phyloP scores from a whole-genome alignment of 805 yeast species.

The Candida broadrunensis region DNA sequence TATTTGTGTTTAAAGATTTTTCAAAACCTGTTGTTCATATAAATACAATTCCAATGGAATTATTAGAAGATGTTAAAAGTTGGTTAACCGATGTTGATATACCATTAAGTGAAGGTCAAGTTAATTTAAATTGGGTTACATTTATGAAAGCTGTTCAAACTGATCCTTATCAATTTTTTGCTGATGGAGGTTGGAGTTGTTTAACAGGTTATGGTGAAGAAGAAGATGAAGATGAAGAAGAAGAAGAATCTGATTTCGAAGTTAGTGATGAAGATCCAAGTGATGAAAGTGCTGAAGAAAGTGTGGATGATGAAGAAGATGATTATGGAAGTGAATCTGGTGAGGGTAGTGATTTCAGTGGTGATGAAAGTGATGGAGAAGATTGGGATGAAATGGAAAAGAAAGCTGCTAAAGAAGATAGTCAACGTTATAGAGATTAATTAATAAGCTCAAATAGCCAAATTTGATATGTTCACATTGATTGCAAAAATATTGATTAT shows the following conservation, averaged over 20 bases:
- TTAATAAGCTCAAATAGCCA: too few species aligned
- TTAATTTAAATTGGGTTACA: constrained; percentile 92
- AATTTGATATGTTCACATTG: too few species aligned
- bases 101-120: constrained; percentile 90
- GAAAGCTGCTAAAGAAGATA: constrained; percentile 52
- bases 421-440: constrained; percentile 21
- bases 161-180: constrained; percentile 91
- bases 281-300: constrained; percentile 61
- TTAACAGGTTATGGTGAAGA: constrained; percentile 80
- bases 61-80: constrained; percentile 86
- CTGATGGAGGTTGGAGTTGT: constrained; percentile 95
- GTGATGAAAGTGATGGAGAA: constrained; percentile 38
- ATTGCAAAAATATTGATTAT: too few species aligned
- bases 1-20: constrained; percentile 94
- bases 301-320: constrained; percentile 39
- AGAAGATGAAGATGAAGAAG: constrained; percentile 64
- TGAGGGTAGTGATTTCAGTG: constrained; percentile 32
- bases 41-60: constrained; percentile 91
- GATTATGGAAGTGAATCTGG: constrained; percentile 39
- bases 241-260: constrained; percentile 71
- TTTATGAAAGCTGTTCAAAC: constrained; percentile 91
- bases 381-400: constrained; percentile 65
- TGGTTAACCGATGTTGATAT: constrained; percentile 98
- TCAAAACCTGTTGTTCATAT: constrained; percentile 83
- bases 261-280: constrained; percentile 58